Percentiles rank a stretch among this genome's conserved stretches.
phyloP scores from a whole-genome alignment of 2,329 filamentous ascomycete species.

The Aspergillus viridinutans region DNA sequence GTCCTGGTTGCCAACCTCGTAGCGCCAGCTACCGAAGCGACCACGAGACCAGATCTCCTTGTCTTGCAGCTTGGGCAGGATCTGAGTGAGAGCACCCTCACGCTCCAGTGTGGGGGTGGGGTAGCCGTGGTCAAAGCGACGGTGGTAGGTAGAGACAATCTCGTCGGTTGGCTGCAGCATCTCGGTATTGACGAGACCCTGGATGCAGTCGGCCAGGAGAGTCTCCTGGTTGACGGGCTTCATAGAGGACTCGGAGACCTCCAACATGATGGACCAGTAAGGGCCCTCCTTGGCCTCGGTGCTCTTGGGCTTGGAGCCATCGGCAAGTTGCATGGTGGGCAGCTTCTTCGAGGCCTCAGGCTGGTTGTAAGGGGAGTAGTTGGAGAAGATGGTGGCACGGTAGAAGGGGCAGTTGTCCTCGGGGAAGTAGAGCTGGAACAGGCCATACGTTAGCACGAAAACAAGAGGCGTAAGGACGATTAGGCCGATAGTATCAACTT shows the following conservation, averaged over 20 bases:
- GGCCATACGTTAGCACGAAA: not conserved
- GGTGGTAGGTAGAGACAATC: slow-evolving; percentile 97
- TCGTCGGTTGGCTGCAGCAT: slow-evolving; percentile 90
- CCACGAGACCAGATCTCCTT: slow-evolving; percentile 93
- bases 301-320: slow-evolving; percentile 75
- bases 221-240: slow-evolving; percentile 88
- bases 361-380: slow-evolving; percentile 99
- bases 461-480: not conserved
- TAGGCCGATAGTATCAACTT: slow-evolving; percentile 28
- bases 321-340: slow-evolving; percentile 75
- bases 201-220: slow-evolving; percentile 84
- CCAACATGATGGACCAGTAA: slow-evolving; percentile 99
- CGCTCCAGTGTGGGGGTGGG: slow-evolving; percentile 92
- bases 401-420: slow-evolving; percentile 99
- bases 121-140: slow-evolving; percentile 97
- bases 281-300: slow-evolving; percentile 76
- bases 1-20: slow-evolving; percentile 96
- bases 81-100: slow-evolving; percentile 86
- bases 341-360: slow-evolving; percentile 78
- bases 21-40: slow-evolving; percentile 96
- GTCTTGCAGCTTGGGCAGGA: slow-evolving; percentile 87
- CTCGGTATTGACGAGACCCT: slow-evolving; percentile 95
- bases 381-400: slow-evolving; percentile 99
- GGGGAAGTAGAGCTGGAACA: slow-evolving; percentile 81
- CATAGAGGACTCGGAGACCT: slow-evolving; percentile 91